Evolutionary conservation across 2,329 filamentous ascomycete species (phyloP).

Genomic region (Phialophora chinensis): DNA sequence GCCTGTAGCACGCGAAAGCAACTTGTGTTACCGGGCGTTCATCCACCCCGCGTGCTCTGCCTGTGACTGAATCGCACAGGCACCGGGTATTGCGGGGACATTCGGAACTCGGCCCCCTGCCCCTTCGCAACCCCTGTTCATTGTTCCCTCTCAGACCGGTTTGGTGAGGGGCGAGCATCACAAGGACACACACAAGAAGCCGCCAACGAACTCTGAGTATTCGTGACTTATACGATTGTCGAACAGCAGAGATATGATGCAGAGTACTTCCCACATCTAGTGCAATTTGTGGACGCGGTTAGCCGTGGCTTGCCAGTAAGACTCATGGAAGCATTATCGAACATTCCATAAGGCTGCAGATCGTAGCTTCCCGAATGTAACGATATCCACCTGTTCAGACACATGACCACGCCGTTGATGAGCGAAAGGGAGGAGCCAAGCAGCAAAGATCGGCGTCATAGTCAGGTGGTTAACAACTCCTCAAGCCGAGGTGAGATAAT

Average conservation of each 20-base stretch:
- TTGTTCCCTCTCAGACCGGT: background rate
- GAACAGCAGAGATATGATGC: background rate
- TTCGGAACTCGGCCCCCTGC: background rate
- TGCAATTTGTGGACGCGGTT: background rate
- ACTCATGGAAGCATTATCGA: slow-evolving; percentile 12
- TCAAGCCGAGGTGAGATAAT: background rate
- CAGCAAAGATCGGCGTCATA: background rate
- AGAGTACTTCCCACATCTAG: background rate
- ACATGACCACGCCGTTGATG: slow-evolving; percentile 6
- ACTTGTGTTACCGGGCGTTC: background rate
- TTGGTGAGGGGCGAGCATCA: background rate
- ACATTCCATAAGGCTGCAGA: slow-evolving; percentile 21
- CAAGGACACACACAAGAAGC: background rate
- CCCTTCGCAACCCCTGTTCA: background rate
- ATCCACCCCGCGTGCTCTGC: background rate
- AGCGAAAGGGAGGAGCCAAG: background rate
- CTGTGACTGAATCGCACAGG: background rate
- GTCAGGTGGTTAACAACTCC: background rate
- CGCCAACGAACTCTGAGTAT: background rate
- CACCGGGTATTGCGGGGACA: background rate
- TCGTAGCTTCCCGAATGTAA: slow-evolving; percentile 7
- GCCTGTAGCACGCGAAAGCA: too few species aligned
- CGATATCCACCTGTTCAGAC: slow-evolving; percentile 6
- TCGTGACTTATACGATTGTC: background rate
- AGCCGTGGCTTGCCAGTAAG: background rate